Evolutionary conservation across 1,284 basidiomycete species (phyloP).

Genomic region (Anthracocystis walkeri): DNA sequence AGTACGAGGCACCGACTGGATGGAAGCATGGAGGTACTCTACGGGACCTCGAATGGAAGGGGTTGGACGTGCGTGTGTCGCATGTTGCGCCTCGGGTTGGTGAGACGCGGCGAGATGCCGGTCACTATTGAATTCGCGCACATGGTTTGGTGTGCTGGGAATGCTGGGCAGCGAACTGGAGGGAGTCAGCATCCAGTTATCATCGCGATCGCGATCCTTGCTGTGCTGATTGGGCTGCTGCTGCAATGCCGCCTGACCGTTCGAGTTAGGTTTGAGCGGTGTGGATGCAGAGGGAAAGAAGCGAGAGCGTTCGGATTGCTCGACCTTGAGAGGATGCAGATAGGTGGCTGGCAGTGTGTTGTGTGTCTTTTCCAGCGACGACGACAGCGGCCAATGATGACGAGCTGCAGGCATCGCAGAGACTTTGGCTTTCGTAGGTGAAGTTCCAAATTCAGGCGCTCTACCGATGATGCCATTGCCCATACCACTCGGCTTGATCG

Average conservation of each 20-base stretch:
- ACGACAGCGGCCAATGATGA: conserved; percentile 42
- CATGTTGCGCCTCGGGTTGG: conserved; percentile 1
- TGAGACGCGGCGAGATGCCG: conserved; percentile 7
- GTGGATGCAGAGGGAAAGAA: conserved; percentile 33
- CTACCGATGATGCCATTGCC: conserved; percentile 46
- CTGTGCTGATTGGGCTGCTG: not conserved
- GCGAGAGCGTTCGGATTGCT: conserved; percentile 25
- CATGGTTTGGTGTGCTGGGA: conserved; percentile 45
- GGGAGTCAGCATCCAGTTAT: conserved; percentile 59
- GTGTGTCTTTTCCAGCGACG: conserved; percentile 29
- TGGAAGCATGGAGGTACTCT: conserved; percentile 34
- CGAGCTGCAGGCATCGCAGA: conserved; percentile 12
- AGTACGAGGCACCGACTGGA: conserved; percentile 23
- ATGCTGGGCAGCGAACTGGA: conserved; percentile 60
- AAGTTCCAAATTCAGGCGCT: conserved; percentile 42
- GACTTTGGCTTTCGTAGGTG: conserved; percentile 23
- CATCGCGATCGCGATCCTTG: conserved; percentile 28
- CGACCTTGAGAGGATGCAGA: conserved; percentile 41
- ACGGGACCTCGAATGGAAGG: conserved; percentile 29
- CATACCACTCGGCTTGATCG: conserved; percentile 47
- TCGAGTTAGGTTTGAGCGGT: conserved; percentile 11
- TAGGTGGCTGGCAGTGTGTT: conserved; percentile 29
- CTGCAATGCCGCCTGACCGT: not conserved
- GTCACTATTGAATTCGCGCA: conserved; percentile 33
- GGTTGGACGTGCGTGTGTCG: conserved; percentile 5